Base-by-base conservation (phyloP, 2,329 filamentous ascomycete genomes). In the Paecilomyces niveus region DNA sequence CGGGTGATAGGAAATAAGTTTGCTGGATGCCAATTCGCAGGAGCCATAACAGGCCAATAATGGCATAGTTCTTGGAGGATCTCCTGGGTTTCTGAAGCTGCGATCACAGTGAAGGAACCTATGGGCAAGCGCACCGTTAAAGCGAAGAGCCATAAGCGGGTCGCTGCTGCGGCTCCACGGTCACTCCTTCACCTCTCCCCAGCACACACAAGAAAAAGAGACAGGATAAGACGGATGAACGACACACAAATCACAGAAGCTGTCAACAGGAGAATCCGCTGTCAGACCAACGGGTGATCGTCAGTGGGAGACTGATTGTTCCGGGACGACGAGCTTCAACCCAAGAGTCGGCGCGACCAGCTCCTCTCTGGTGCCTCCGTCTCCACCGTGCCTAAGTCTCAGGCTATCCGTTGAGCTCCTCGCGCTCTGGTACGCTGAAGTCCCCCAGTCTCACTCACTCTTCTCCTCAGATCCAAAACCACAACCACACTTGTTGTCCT, bases 381-480 rank as follows among this genome's bases (percentile, higher is more conserved):
- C 39, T 45, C 39, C 39, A 21, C 39, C 2, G 39, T 3, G 39
- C 39, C 39, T 13, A 45, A 45, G 39, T 45, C 39, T 45, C 39
- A 45, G 39, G 39, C 39, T 45, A 45, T 29, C 26, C 26, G 26
- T 29, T 29, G 26, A 29, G 11, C 13, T 4, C 3, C 35, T 39
- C 35, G 13, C 35, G 35, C 35, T 39, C 39, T 45, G 15, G 15
- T 18, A 18, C 15, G n/a, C 15, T 18, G 15, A n/a, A 22, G 21
- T 21, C 22, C 45, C 29, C 26, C 15, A 33, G 18, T 18, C 45
- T 31, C 35, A 49, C 39, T 45, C 15, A 18, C 53, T 57, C 45
- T 26, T 55, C 49, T 52, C 61, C 53, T 55, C 59, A 54, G 56
- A 61, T 21, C 24, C 50, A 11, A 53, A 32, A 22, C 53, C 53